phyloP scores from a whole-genome alignment of 2,329 filamentous ascomycete species.

The Fusarium sp. region DNA sequence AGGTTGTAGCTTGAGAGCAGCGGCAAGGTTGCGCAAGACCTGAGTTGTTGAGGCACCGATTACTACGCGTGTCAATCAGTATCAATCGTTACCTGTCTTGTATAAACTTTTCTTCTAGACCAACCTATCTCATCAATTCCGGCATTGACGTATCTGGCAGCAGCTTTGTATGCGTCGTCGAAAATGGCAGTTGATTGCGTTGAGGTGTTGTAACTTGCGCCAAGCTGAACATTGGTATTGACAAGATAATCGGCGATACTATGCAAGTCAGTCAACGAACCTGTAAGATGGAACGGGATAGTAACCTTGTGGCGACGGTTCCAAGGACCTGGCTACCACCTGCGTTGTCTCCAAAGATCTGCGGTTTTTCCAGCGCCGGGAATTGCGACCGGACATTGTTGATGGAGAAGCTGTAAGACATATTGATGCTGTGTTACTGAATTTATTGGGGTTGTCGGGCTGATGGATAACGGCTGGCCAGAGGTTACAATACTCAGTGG shows the following conservation, averaged over 20 bases:
- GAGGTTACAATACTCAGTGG: neutral
- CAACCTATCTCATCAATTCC: neutral
- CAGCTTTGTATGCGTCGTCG: conserved; percentile 2
- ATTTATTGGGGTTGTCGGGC: neutral
- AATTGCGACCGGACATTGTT: neutral
- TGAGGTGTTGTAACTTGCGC: conserved; percentile 10
- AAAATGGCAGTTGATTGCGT: conserved; percentile 3
- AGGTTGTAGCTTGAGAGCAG: neutral
- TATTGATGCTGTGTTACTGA: neutral
- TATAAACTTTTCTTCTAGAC: neutral
- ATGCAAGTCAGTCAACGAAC: neutral
- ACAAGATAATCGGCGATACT: conserved; percentile 2
- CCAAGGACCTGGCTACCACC: conserved; percentile 8
- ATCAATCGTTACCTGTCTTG: neutral
- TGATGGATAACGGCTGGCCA: neutral
- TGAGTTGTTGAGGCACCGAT: conserved; percentile 2
- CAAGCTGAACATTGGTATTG: neutral
- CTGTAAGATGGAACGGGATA: neutral
- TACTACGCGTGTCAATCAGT: neutral
- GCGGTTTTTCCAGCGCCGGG: neutral
- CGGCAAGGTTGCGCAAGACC: conserved; percentile 4
- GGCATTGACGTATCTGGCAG: conserved; percentile 4
- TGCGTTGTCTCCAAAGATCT: conserved; percentile 7
- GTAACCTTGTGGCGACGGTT: neutral
- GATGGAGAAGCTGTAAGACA: neutral